Evolutionary conservation across 2,329 filamentous ascomycete species (phyloP).

Genomic region (Fusarium kyushuense): DNA sequence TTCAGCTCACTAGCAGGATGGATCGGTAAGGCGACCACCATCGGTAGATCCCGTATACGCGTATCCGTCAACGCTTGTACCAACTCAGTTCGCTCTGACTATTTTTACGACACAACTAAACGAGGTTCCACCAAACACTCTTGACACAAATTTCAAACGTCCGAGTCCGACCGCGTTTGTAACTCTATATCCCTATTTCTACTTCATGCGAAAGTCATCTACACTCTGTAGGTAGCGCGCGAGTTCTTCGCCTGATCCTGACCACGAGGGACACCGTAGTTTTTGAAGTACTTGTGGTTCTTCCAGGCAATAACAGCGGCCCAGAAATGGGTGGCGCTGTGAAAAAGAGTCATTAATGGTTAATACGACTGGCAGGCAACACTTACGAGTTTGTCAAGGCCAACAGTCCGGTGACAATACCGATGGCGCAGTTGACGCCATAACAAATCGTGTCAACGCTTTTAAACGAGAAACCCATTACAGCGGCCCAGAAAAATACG

Average conservation of each 20-base stretch:
- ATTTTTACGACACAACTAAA: neutral
- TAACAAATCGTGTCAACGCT: neutral
- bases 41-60: neutral
- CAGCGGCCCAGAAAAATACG: neutral
- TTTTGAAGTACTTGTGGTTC: neutral
- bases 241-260: neutral
- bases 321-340: neutral
- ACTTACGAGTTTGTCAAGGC: neutral
- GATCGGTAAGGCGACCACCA: too few species aligned
- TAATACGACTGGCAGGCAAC: too few species aligned
- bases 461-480: neutral
- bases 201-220: neutral
- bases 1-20: too few species aligned
- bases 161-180: accelerated
- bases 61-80: neutral
- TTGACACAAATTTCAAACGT: neutral
- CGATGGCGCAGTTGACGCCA: neutral
- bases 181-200: too few species aligned
- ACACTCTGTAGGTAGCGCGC: neutral
- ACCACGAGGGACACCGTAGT: neutral
- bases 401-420: neutral
- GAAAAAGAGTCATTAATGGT: neutral
- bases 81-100: neutral
- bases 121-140: neutral
- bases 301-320: neutral